phyloP scores from a whole-genome alignment of 108 stramenopile species.

The Nitzschia putrida region DNA sequence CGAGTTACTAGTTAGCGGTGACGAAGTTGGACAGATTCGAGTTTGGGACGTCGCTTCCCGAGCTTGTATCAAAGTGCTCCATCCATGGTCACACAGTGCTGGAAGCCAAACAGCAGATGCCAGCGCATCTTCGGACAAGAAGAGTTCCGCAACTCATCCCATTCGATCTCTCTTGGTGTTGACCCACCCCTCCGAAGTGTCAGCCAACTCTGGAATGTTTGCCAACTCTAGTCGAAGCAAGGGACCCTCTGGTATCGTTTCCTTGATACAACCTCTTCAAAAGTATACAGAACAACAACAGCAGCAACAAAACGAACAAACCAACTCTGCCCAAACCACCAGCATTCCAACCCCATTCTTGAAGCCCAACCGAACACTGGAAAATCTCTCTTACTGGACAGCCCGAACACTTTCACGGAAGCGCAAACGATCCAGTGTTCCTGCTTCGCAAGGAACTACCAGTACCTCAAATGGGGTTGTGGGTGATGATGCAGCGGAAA shows the following conservation, averaged over 20 bases:
- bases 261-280: constrained; percentile 38
- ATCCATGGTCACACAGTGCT: constrained; percentile 63
- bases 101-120: constrained; percentile 16
- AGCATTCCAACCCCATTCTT: constrained; percentile 32
- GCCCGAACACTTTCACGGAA: constrained; percentile 21
- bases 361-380: constrained; percentile 1
- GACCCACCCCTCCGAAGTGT: constrained; percentile 13
- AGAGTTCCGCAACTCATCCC: constrained; percentile 41
- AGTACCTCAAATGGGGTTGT: too few relatives aligned
- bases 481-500: constrained; percentile 11
- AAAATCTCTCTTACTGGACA: constrained; percentile 16
- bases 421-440: neutral
- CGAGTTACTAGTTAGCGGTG: constrained; percentile 63
- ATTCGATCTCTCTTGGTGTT: constrained; percentile 59
- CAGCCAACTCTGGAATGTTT: constrained; percentile 26
- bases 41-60: constrained; percentile 80
- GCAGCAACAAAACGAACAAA: neutral
- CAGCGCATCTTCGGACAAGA: constrained; percentile 6
- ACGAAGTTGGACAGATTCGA: constrained; percentile 68
- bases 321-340: neutral
- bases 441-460: neutral
- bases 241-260: constrained; percentile 9
- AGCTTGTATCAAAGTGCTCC: constrained; percentile 61
- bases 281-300: constrained; percentile 20
- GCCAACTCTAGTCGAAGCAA: constrained; percentile 1